Percentiles rank a stretch among this genome's conserved stretches.
Evolutionary conservation across 805 yeast species (phyloP).

Genomic region (Starmerella bombicola): DNA sequence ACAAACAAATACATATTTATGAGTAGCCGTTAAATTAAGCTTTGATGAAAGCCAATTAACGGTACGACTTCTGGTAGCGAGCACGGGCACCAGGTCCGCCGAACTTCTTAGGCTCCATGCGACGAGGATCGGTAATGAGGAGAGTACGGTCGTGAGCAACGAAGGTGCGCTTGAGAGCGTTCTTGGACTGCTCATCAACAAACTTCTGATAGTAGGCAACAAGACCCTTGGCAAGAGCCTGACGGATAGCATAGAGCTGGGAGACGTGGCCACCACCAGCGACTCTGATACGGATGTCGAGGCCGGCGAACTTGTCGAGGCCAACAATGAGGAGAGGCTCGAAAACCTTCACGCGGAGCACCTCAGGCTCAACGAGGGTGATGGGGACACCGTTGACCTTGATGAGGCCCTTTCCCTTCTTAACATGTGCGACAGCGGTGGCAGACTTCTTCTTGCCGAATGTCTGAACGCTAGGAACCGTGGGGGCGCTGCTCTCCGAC

Average conservation of each 20-base stretch:
- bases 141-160: slow-evolving; percentile 97
- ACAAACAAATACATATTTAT: slow-evolving; percentile 14
- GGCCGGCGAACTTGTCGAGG: slow-evolving; percentile 94
- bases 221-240: slow-evolving; percentile 98
- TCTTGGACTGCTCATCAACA: slow-evolving; percentile 99
- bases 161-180: slow-evolving; percentile 97
- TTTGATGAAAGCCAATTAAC: slow-evolving; percentile 45
- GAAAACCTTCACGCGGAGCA: slow-evolving; percentile 98
- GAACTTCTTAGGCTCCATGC: slow-evolving; percentile 99
- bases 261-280: slow-evolving; percentile 99
- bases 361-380: slow-evolving; percentile 98
- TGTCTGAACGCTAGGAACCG: slow-evolving; percentile 46
- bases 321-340: slow-evolving; percentile 98
- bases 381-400: slow-evolving; percentile 99
- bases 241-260: slow-evolving; percentile 99
- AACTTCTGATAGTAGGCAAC: slow-evolving; percentile 98
- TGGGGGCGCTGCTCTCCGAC: slow-evolving; percentile 16
- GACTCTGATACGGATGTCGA: slow-evolving; percentile 98
- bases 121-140: slow-evolving; percentile 98
- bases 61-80: slow-evolving; percentile 99
- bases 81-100: slow-evolving; percentile 99
- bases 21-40: too few relatives aligned
- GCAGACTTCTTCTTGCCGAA: slow-evolving; percentile 99
- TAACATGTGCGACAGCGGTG: slow-evolving; percentile 99
- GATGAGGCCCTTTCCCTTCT: slow-evolving; percentile 98